Evolutionary conservation across 2,329 filamentous ascomycete species (phyloP).

Genomic region (Aspergillus quadrilineatus): DNA sequence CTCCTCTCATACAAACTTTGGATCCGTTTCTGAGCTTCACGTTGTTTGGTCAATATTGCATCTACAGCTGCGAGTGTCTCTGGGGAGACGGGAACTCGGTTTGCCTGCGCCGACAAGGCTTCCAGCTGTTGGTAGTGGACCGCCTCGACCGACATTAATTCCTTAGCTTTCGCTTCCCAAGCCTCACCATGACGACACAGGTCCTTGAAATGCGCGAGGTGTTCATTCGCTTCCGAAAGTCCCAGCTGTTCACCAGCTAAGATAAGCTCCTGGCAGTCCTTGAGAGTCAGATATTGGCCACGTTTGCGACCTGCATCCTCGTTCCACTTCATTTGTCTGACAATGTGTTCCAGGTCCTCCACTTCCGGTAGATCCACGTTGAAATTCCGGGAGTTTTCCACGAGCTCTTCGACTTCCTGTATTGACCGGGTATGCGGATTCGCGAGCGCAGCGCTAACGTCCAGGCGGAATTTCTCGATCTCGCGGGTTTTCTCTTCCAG

Average conservation of each 20-base stretch:
- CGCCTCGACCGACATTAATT: constrained; percentile 85
- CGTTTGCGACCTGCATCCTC: constrained; percentile 70
- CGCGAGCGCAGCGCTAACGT: constrained; percentile 68
- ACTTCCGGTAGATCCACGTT: constrained; percentile 91
- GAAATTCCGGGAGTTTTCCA: constrained; percentile 85
- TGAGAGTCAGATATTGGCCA: constrained; percentile 66
- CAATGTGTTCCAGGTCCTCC: constrained; percentile 73
- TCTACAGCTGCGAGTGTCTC: constrained; percentile 82
- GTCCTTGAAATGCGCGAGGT: constrained; percentile 72
- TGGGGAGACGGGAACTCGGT: constrained; percentile 73
- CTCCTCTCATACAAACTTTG: constrained; percentile 76
- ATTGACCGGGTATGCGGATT: constrained; percentile 64
- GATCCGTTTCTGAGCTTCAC: constrained; percentile 88
- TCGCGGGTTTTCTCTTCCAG: constrained; percentile 81
- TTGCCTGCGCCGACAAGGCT: constrained; percentile 80
- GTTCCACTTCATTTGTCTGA: constrained; percentile 87
- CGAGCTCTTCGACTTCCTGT: constrained; percentile 79
- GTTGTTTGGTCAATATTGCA: constrained; percentile 90
- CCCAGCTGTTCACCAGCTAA: constrained; percentile 73
- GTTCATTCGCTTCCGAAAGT: constrained; percentile 76
- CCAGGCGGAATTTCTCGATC: constrained; percentile 79
- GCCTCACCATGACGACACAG: constrained; percentile 73
- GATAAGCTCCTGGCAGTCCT: constrained; percentile 77
- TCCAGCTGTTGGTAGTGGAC: constrained; percentile 95
- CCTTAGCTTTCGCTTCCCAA: constrained; percentile 91